Evolutionary conservation across 148 eudicot species (phyloP), one percentile per base, ranked within the genome.

Genomic region (Euryodendron excelsum): DNA sequence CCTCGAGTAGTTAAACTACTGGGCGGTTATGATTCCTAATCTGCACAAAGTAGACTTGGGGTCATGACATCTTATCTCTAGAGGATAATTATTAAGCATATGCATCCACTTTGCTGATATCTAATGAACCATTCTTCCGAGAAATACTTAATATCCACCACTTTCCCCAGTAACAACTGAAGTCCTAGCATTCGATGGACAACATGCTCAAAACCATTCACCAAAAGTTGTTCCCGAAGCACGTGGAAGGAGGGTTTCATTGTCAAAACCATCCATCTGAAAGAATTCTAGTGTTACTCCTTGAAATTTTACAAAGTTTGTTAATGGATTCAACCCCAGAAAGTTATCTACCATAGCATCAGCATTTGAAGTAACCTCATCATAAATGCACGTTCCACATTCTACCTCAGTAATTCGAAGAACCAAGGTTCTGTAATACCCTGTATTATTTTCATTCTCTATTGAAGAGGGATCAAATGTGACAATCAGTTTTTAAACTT

Each of bases 101-200:
- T 5, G 90, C 98, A 82, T 96, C 99, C 82, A 96, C 89, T 85
- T 89, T 89, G 71, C 83, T 88, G 34, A 91, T 89, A 87, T 96
- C 93, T 83, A 96, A 86, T 45, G 93, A 90, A 68, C 98, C 99
- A 84, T 93, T 89, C 76, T 87, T 86, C 93, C 98, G 93, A 25
- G 99, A 97, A 81, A 96, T 90, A 76, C 89, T 88, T 72, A 96
- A 81, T 77, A 84, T 25, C 99, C 99, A 84, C 88, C 91, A 23
- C 50, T 83, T 78, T 82, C 86, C 59, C 99, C 97, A 36, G 91
- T 84, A 58, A 93, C 75, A 77, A 93, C 67, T 13, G 89, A 85
- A 81, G 87, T 84, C 52, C 88, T 87, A 58, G 79, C 81, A 74
- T 82, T 85, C 7, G 89, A 66, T 36, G 85, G 66, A 79, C 78